Evolutionary conservation across 2,329 filamentous ascomycete genomes (phyloP), one percentile per base, ranked within the genome.

Genomic region (Passalora sequoiae): DNA sequence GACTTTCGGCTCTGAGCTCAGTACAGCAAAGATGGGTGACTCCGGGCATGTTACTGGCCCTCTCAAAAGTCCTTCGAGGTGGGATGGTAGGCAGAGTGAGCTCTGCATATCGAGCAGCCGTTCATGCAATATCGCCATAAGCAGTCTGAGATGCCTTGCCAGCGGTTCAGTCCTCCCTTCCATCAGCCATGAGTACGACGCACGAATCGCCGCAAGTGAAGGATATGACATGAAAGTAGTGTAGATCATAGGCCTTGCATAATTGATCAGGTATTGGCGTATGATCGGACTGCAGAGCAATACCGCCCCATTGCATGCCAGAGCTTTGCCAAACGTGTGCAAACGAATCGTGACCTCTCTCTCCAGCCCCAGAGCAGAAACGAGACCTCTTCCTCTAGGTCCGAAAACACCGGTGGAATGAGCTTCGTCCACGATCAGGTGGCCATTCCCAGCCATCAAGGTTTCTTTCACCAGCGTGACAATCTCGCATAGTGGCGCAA

Each of bases 211-310:
- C 0, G 75, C 75, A 1, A 85, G 69, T 1, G 74, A 71, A 0
- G 81, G 76, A 29, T 78, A 78, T 0, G 78, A 74, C 66, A 85
- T 73, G 21, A 82, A 81, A 0, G 83, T 87, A 0, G 83, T 86
- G 61, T 86, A 89, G 42, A 88, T 86, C 30, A 88, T 66, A 1
- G 76, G 80, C n/a, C 83, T 76, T 1, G 84, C 83, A 57, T 88
- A 88, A 58, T 89, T 88, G 62, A 87, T 75, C 39, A 88, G 69
- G 50, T 86, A 87, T 1, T 76, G 66, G 17, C 81, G 69, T 0
- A 79, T 76, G 1, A 74, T 64, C 0, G 72, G 61, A 1, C 78
- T 78, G 58, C 81, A 85, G 0, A 88, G 69, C 1, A 87, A 67
- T 15, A 81, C 71, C 2, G 77, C 78, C 57, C 86, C 86, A 46